Conservation (phyloP, 768 basidiomycete species). For the Lepiota venenata region DNA sequence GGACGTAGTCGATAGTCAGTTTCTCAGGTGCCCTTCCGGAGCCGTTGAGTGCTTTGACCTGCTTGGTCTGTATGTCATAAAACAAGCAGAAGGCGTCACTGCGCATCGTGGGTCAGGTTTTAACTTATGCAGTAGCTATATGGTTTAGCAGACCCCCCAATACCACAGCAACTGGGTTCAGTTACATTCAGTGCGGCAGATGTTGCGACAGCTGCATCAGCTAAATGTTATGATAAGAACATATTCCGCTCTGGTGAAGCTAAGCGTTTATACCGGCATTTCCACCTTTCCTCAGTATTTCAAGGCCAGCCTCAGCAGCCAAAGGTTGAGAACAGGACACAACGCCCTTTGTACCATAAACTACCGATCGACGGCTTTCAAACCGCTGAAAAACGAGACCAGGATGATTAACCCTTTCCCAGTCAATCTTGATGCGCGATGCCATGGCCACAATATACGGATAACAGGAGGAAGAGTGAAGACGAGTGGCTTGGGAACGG, state of each 20-base stretch:
- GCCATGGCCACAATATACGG: slow-evolving; percentile 22
- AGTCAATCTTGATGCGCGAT: slow-evolving; percentile 37
- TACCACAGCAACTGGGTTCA: slow-evolving; percentile 86
- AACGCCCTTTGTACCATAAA: slow-evolving; percentile 84
- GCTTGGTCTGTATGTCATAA: slow-evolving; percentile 80
- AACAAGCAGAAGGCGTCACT: slow-evolving; percentile 93
- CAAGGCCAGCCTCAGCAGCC: slow-evolving; percentile 87
- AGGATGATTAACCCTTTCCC: slow-evolving; percentile 65
- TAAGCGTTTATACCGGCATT: slow-evolving; percentile 71
- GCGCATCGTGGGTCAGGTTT: slow-evolving; percentile 7
- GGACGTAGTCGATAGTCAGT: slow-evolving; percentile 70
- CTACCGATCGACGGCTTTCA: slow-evolving; percentile 80
- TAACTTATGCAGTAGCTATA: slow-evolving; percentile 7
- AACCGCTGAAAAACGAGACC: slow-evolving; percentile 67
- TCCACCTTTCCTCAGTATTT: slow-evolving; percentile 89
- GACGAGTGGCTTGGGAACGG: neutral
- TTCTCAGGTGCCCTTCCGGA: slow-evolving; percentile 85
- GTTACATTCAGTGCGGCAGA: slow-evolving; percentile 92
- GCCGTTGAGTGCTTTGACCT: slow-evolving; percentile 87
- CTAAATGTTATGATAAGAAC: slow-evolving; percentile 30
- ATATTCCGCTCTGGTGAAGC: neutral
- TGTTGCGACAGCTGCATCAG: slow-evolving; percentile 92
- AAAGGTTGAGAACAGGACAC: slow-evolving; percentile 90
- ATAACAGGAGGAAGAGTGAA: neutral
- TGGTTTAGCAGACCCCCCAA: slow-evolving; percentile 65